phyloP scores from a whole-genome alignment of 352 stramenopile species.

The Phytophthora capsici region DNA sequence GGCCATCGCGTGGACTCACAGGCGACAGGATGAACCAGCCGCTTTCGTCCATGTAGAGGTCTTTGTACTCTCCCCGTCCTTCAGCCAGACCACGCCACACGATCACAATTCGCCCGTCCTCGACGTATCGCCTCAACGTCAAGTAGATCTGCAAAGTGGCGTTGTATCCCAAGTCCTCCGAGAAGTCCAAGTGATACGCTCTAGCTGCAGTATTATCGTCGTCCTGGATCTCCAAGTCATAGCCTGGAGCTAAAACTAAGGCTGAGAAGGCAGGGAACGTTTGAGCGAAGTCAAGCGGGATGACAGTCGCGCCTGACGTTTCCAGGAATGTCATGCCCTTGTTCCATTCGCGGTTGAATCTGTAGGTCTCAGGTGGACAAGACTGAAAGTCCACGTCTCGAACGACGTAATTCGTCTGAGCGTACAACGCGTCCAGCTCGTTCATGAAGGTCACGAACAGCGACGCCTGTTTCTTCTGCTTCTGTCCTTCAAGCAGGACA shows the following conservation, averaged over 20 bases:
- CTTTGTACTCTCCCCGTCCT: slow-evolving; percentile 29
- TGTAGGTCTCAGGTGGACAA: background rate
- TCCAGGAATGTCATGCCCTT: slow-evolving; percentile 1
- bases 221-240: background rate
- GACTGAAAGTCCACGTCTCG: background rate
- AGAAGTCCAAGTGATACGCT: background rate
- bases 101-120: slow-evolving; percentile 45
- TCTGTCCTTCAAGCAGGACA: no score
- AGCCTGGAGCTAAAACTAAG: background rate
- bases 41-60: slow-evolving; percentile 50
- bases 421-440: slow-evolving; percentile 23
- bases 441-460: slow-evolving; percentile 16
- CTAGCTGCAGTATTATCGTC: background rate
- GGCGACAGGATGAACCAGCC: slow-evolving; percentile 37
- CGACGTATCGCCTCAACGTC: slow-evolving; percentile 44
- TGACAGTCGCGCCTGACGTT: slow-evolving; percentile 5
- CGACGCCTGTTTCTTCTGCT: background rate
- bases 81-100: slow-evolving; percentile 49
- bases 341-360: background rate
- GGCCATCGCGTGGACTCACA: background rate
- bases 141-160: slow-evolving; percentile 1
- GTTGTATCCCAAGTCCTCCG: background rate
- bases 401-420: slow-evolving; percentile 14
- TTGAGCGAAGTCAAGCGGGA: slow-evolving; percentile 5
- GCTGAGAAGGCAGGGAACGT: background rate